These are phyloP conservation scores for Carnegiea gigantea DNA, from an alignment of 179 eudicot genomes.

Conservation along the genomic window DNA sequence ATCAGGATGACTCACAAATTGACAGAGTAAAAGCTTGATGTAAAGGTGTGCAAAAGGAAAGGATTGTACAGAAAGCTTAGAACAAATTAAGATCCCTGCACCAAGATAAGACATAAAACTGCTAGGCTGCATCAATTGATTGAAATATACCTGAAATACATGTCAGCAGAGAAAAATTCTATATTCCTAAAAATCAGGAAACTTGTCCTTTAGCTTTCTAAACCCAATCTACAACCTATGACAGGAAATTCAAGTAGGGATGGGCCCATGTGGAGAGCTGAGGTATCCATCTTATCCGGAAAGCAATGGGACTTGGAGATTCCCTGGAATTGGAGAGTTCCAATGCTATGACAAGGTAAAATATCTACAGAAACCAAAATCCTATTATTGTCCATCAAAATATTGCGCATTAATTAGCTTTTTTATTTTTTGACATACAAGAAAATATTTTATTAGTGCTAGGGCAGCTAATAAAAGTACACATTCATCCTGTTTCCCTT, in stretches of 20 bases:
- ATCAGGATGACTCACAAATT: not conserved
- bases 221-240: constrained; percentile 21
- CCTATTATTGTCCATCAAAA: not conserved
- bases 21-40: not conserved
- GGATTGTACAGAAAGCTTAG: not conserved
- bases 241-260: constrained; percentile 96
- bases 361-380: not conserved
- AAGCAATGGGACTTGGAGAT: constrained; percentile 96
- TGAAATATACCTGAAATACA: not conserved
- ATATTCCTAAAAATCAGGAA: not conserved
- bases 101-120: not conserved
- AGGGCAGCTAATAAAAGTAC: not conserved
- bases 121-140: not conserved
- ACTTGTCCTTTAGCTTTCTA: not conserved
- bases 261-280: constrained; percentile 98
- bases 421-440: not conserved
- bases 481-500: not conserved
- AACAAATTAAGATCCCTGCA: not conserved
- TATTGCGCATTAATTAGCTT: not conserved
- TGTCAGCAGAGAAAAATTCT: not conserved
- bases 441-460: not conserved
- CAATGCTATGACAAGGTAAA: constrained; percentile 95
- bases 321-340: constrained; percentile 97
- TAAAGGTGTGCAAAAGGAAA: not conserved
- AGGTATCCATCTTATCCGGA: constrained; percentile 98